phyloP scores from a whole-genome alignment of 176 grass and related monocot species.

The Secale cereale region DNA sequence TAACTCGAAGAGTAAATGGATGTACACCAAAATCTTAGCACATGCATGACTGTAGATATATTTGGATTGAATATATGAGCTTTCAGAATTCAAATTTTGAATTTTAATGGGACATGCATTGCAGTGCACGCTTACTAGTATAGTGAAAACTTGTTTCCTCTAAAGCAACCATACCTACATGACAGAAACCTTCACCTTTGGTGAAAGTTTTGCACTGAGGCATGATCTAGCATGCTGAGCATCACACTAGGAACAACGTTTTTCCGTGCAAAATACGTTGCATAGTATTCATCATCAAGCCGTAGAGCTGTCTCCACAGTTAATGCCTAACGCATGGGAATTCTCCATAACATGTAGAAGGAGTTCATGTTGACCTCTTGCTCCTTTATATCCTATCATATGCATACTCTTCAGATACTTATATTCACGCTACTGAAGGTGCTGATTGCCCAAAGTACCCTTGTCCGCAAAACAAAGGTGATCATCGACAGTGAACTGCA shows the following conservation, averaged over 20 bases:
- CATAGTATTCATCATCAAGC: not conserved
- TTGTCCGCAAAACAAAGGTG: not conserved
- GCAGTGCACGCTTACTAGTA: not conserved
- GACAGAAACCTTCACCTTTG: not conserved
- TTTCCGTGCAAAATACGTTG: not conserved
- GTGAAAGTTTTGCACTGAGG: not conserved
- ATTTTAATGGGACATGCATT: too few relatives aligned
- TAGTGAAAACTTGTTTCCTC: not conserved
- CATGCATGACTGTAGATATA: too few relatives aligned
- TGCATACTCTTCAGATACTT: not conserved
- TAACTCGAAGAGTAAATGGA: too few relatives aligned
- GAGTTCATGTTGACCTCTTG: not conserved
- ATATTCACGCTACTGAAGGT: not conserved
- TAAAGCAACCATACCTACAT: not conserved
- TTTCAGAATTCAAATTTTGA: too few relatives aligned
- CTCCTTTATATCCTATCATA: not conserved
- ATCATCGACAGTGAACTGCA: not conserved
- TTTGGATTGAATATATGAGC: too few relatives aligned
- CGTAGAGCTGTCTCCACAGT: not conserved
- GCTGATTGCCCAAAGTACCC: not conserved
- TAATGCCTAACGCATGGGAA: not conserved
- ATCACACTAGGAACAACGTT: not conserved
- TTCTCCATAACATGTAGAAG: constrained; percentile 6
- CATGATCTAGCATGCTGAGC: not conserved
- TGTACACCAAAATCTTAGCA: too few relatives aligned